A percentile compares a stretch with the other conserved stretches of the same genome.
phyloP scores from a whole-genome alignment of 176 grass and related monocot genomes.

The Oryza brachyantha region DNA sequence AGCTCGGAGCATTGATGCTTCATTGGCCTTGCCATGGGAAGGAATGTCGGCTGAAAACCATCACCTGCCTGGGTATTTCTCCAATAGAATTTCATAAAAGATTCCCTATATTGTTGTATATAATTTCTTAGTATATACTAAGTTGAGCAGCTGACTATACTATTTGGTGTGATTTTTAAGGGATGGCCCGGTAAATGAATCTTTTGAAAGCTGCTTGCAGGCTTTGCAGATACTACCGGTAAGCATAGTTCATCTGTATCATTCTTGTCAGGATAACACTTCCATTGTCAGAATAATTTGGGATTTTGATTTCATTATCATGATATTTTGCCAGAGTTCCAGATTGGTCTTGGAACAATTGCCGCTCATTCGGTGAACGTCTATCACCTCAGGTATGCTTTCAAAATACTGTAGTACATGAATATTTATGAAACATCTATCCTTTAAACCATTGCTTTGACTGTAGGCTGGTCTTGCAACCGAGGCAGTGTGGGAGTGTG shows the following conservation, averaged over 20 bases:
- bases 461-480: constrained; percentile 71
- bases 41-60: constrained; percentile 71
- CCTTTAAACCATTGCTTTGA: constrained; percentile 20
- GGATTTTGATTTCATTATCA: constrained; percentile 31
- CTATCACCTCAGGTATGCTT: constrained; percentile 70
- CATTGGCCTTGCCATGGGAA: constrained; percentile 91
- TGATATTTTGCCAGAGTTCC: constrained; percentile 65
- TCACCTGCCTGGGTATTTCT: constrained; percentile 33
- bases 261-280: not conserved
- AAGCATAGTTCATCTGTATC: constrained; percentile 36
- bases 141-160: constrained; percentile 43
- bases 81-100: constrained; percentile 2
- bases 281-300: too few relatives aligned
- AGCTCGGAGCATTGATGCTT: constrained; percentile 92
- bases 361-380: constrained; percentile 63
- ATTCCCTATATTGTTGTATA: not conserved
- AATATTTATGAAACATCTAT: constrained; percentile 8
- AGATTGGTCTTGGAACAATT: constrained; percentile 87
- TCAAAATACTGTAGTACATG: not conserved
- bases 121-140: constrained; percentile 22
- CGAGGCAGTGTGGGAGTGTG: constrained; percentile 63
- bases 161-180: constrained; percentile 47
- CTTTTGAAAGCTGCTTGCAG: constrained; percentile 86
- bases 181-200: constrained; percentile 50
- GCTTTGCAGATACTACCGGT: constrained; percentile 91